These are phyloP conservation scores for Carex arenaria DNA, from an alignment of 202 grass and related monocot species.

Conservation along the genomic window DNA sequence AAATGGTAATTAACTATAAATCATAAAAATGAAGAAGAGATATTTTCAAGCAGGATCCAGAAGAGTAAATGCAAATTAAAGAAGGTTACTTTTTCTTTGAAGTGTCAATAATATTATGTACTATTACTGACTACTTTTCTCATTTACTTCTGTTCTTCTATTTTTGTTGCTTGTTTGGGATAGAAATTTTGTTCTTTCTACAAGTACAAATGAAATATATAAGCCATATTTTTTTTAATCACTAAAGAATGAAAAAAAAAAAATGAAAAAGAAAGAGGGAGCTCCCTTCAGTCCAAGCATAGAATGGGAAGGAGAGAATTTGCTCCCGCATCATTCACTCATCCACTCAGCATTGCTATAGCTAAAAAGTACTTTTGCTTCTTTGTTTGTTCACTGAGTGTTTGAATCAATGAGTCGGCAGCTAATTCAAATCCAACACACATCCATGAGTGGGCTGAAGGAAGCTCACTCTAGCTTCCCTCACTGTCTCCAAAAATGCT, in stretches of 20 bases:
- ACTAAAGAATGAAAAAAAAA: not conserved
- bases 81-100: not conserved
- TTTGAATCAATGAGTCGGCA: slow-evolving; percentile 79
- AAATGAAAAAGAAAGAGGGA: slow-evolving; percentile 44
- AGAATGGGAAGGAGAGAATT: slow-evolving; percentile 64
- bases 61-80: not conserved
- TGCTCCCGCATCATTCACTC: slow-evolving; percentile 81
- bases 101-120: not conserved
- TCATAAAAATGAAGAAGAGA: not conserved
- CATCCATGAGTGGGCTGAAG: slow-evolving; percentile 67
- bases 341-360: slow-evolving; percentile 31
- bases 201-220: not conserved
- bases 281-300: slow-evolving; percentile 94
- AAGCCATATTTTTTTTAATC: not conserved
- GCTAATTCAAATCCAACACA: slow-evolving; percentile 52
- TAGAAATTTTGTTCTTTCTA: not conserved
- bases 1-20: not conserved
- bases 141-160: not conserved
- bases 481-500: not conserved
- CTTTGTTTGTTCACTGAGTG: slow-evolving; percentile 27
- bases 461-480: slow-evolving; percentile 43
- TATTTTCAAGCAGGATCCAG: not conserved
- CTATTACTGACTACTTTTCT: not conserved
- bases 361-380: not conserved
- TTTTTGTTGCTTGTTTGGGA: not conserved